Percentiles rank a stretch among this genome's conserved stretches.
These are phyloP conservation scores for Termitomyces sp. DNA, from an alignment of 768 basidiomycete genomes.

Conservation along the genomic window DNA sequence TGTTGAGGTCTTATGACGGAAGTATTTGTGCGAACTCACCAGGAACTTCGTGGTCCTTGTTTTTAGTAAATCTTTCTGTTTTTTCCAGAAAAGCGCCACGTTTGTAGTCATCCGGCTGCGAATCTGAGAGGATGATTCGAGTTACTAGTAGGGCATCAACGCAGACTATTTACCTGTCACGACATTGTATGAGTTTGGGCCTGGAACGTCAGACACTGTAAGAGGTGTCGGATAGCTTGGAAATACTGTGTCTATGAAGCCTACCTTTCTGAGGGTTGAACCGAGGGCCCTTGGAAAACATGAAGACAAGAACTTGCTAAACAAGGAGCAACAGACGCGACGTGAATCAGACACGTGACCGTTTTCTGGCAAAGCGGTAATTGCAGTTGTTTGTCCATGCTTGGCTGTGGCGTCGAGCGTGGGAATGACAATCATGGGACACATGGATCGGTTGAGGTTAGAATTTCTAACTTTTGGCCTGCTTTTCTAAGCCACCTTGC, in stretches of 20 bases:
- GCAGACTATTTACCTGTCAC: slow-evolving; percentile 26
- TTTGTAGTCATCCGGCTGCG: slow-evolving; percentile 46
- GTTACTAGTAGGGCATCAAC: not conserved
- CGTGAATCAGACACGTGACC: slow-evolving; percentile 12
- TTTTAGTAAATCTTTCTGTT: slow-evolving; percentile 42
- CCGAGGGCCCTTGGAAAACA: slow-evolving; percentile 45
- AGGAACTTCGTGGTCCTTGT: slow-evolving; percentile 33
- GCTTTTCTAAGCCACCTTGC: not conserved
- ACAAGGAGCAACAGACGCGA: slow-evolving; percentile 12
- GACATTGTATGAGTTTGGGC: slow-evolving; percentile 43
- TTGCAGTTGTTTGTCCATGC: slow-evolving; percentile 4
- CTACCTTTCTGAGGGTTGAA: slow-evolving; percentile 37
- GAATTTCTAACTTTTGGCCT: slow-evolving; percentile 7
- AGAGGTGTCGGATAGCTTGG: not conserved
- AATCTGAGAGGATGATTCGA: slow-evolving; percentile 22
- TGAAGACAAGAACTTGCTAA: slow-evolving; percentile 14
- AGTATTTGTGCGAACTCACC: slow-evolving; percentile 26
- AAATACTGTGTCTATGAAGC: not conserved
- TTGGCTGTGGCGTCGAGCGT: slow-evolving; percentile 11
- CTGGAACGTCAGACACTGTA: slow-evolving; percentile 45
- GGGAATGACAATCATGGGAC: slow-evolving; percentile 10
- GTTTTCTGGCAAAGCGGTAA: not conserved
- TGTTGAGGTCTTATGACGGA: not conserved
- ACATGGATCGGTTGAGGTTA: slow-evolving; percentile 13
- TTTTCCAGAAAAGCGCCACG: slow-evolving; percentile 56